Conservation (phyloP, 805 yeast species). For the Priceomyces fermenticarens region DNA sequence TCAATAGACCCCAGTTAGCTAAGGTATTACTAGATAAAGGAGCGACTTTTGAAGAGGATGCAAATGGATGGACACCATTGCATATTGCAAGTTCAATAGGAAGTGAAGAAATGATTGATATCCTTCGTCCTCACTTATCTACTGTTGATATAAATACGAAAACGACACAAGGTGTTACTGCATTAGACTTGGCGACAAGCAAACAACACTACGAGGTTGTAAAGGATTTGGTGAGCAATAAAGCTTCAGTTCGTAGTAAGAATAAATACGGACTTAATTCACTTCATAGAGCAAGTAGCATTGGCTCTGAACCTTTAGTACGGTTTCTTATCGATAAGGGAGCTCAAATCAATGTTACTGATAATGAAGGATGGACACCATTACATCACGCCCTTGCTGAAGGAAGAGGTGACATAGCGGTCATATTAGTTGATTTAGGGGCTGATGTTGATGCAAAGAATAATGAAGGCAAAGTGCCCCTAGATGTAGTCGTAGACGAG, state of each 20-base stretch:
- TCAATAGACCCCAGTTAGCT: constrained; percentile 53
- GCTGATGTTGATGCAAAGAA: constrained; percentile 57
- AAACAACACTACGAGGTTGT: constrained; percentile 60
- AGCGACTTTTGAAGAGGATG: constrained; percentile 75
- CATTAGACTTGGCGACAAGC: constrained; percentile 73
- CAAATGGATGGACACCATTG: constrained; percentile 83
- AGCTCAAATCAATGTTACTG: constrained; percentile 67
- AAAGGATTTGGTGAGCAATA: constrained; percentile 46
- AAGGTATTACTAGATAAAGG: constrained; percentile 20
- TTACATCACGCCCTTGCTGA: constrained; percentile 89
- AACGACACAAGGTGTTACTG: constrained; percentile 70
- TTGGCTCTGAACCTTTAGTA: constrained; percentile 62
- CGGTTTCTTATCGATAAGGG: constrained; percentile 45
- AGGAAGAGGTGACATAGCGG: constrained; percentile 78
- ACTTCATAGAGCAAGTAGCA: constrained; percentile 79
- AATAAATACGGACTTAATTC: constrained; percentile 68
- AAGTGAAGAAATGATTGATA: constrained; percentile 47
- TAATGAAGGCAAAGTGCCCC: constrained; percentile 47
- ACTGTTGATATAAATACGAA: constrained; percentile 58
- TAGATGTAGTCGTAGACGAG: constrained; percentile 34
- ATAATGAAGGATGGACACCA: constrained; percentile 77
- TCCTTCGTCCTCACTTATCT: constrained; percentile 47
- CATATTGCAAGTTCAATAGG: constrained; percentile 84
- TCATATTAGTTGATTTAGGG: constrained; percentile 56
- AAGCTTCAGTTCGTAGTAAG: constrained; percentile 61